phyloP scores from a whole-genome alignment of 495 filamentous ascomycete genomes.

The Aspergillus hancockii region DNA sequence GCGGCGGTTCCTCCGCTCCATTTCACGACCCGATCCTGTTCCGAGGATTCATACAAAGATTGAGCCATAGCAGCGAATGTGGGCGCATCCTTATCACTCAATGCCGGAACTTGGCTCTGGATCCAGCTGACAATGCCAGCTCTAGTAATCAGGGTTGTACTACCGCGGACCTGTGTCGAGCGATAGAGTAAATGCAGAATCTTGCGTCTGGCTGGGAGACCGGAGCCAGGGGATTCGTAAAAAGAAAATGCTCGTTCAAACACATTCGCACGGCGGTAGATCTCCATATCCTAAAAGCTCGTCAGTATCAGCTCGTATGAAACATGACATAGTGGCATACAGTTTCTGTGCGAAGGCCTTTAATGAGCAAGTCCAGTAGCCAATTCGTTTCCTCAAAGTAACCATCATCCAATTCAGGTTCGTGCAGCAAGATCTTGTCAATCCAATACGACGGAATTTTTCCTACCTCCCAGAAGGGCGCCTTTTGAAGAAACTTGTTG shows the following conservation, averaged over 20 bases:
- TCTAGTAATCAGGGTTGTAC: constrained; percentile 82
- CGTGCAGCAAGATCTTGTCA: constrained; percentile 66
- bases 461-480: constrained; percentile 70
- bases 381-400: constrained; percentile 77
- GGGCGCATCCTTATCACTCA: constrained; percentile 44
- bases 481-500: constrained; percentile 78
- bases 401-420: constrained; percentile 70
- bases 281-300: constrained; percentile 63
- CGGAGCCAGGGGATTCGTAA: constrained; percentile 65
- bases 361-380: constrained; percentile 75
- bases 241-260: constrained; percentile 77
- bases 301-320: not conserved
- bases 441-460: constrained; percentile 75
- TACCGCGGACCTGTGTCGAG: constrained; percentile 71
- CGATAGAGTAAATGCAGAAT: constrained; percentile 74
- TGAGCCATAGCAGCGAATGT: constrained; percentile 58
- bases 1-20: constrained; percentile 63
- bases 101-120: constrained; percentile 51
- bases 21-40: constrained; percentile 60
- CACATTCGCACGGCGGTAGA: constrained; percentile 78
- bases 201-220: constrained; percentile 60
- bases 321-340: constrained; percentile 33
- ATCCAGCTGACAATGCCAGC: constrained; percentile 84
- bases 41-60: constrained; percentile 69
- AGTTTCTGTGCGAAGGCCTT: constrained; percentile 60